Conservation (phyloP, 129 eudicot genomes). For the Logfia minima region DNA sequence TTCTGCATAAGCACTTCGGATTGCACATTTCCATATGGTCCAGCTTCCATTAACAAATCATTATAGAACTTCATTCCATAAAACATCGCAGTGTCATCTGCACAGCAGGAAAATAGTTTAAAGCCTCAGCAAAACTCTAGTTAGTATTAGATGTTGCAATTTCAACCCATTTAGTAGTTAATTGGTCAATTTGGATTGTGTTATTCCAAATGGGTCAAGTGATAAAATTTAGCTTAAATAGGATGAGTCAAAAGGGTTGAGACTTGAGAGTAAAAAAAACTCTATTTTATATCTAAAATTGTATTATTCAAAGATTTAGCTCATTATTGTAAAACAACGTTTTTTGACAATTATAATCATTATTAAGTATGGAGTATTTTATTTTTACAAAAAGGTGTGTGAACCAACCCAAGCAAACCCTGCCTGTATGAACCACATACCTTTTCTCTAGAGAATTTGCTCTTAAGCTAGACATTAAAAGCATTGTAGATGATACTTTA, state of each 20-base stretch:
- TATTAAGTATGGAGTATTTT: too few relatives aligned
- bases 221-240: background rate
- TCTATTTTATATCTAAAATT: background rate
- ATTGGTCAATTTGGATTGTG: background rate
- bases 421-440: background rate
- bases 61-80: constrained; percentile 86
- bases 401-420: background rate
- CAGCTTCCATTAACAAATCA: constrained; percentile 90
- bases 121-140: background rate
- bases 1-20: constrained; percentile 53
- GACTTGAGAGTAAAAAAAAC: background rate
- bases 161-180: background rate
- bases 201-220: background rate
- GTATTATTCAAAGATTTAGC: too few relatives aligned
- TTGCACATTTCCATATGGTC: constrained; percentile 42
- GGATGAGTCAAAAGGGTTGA: background rate
- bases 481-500: background rate
- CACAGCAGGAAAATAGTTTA: constrained; percentile 19
- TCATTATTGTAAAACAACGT: too few relatives aligned
- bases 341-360: too few relatives aligned
- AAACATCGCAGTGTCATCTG: constrained; percentile 93
- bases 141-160: background rate
- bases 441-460: background rate
- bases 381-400: too few relatives aligned
- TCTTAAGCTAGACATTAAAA: background rate